phyloP scores from a whole-genome alignment of 1,284 basidiomycete genomes.

The Cryptococcus sp. region DNA sequence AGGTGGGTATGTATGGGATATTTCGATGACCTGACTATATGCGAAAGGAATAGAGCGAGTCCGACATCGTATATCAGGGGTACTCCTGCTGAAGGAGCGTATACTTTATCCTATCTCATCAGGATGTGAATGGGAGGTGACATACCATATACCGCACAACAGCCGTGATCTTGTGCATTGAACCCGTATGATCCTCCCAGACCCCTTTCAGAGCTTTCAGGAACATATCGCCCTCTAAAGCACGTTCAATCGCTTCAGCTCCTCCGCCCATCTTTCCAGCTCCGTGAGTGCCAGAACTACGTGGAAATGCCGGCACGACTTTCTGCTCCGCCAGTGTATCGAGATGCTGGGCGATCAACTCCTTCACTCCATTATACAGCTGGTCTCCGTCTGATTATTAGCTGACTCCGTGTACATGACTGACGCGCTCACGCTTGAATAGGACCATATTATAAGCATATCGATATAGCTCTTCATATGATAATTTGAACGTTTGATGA shows the following conservation, averaged over 20 bases:
- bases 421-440: slow-evolving; percentile 58
- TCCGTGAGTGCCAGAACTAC: slow-evolving; percentile 37
- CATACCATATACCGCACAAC: slow-evolving; percentile 94
- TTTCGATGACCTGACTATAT: slow-evolving; percentile 63
- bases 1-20: slow-evolving; percentile 78
- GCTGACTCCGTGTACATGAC: background rate
- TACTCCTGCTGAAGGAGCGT: slow-evolving; percentile 65
- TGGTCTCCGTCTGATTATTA: slow-evolving; percentile 58
- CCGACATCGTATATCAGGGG: slow-evolving; percentile 81
- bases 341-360: slow-evolving; percentile 77
- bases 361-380: slow-evolving; percentile 81
- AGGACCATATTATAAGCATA: slow-evolving; percentile 93
- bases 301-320: slow-evolving; percentile 80
- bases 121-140: slow-evolving; percentile 4
- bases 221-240: slow-evolving; percentile 71
- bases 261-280: slow-evolving; percentile 34
- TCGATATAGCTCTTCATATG: slow-evolving; percentile 94
- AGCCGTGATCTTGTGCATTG: slow-evolving; percentile 84
- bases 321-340: slow-evolving; percentile 69
- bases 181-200: slow-evolving; percentile 91
- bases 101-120: slow-evolving; percentile 75
- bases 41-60: slow-evolving; percentile 74
- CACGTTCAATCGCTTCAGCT: slow-evolving; percentile 40
- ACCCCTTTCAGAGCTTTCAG: slow-evolving; percentile 77
- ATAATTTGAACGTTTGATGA: slow-evolving; percentile 86